A percentile compares a stretch with the other conserved stretches of the same genome.
phyloP scores from a whole-genome alignment of 2,329 filamentous ascomycete genomes.

The Talaromyces pinophilus region DNA sequence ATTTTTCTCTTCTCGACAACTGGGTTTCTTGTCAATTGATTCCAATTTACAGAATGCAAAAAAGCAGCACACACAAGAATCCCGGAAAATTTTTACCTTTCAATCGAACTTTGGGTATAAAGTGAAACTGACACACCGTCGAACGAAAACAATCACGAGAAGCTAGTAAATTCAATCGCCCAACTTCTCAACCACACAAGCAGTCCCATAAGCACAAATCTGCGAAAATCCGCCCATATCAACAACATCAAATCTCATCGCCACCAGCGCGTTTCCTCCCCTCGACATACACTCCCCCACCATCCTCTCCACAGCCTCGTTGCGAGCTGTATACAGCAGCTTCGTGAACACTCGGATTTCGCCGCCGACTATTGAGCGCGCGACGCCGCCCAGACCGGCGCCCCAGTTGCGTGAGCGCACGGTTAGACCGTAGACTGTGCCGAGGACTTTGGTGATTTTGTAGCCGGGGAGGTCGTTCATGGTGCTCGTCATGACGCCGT shows the following conservation, averaged over 20 bases:
- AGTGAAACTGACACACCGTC: background rate
- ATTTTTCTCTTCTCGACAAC: background rate
- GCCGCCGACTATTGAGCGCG: slow-evolving; percentile 60
- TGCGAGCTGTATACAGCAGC: slow-evolving; percentile 60
- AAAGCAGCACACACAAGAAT: background rate
- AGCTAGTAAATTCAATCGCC: slow-evolving; percentile 31
- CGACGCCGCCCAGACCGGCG: slow-evolving; percentile 56
- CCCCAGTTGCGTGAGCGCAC: slow-evolving; percentile 62
- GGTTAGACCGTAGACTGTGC: slow-evolving; percentile 60
- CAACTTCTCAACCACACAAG: slow-evolving; percentile 59
- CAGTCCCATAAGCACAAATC: slow-evolving; percentile 63
- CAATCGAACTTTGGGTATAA: background rate
- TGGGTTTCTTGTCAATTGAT: too few relatives aligned
- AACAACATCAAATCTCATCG: slow-evolving; percentile 59
- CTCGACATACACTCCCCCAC: slow-evolving; percentile 59
- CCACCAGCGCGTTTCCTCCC: slow-evolving; percentile 63
- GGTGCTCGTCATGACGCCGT: slow-evolving; percentile 62
- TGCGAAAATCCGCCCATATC: slow-evolving; percentile 60
- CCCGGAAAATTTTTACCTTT: background rate
- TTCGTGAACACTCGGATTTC: slow-evolving; percentile 62
- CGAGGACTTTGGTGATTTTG: slow-evolving; percentile 58
- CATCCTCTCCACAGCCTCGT: slow-evolving; percentile 59
- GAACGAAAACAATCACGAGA: too few relatives aligned
- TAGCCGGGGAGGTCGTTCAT: slow-evolving; percentile 66
- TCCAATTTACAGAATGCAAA: too few relatives aligned